A percentile compares a stretch with the other conserved stretches of the same genome.
phyloP scores from a whole-genome alignment of 2,329 filamentous ascomycete genomes.

The Pseudonectria buxi region DNA sequence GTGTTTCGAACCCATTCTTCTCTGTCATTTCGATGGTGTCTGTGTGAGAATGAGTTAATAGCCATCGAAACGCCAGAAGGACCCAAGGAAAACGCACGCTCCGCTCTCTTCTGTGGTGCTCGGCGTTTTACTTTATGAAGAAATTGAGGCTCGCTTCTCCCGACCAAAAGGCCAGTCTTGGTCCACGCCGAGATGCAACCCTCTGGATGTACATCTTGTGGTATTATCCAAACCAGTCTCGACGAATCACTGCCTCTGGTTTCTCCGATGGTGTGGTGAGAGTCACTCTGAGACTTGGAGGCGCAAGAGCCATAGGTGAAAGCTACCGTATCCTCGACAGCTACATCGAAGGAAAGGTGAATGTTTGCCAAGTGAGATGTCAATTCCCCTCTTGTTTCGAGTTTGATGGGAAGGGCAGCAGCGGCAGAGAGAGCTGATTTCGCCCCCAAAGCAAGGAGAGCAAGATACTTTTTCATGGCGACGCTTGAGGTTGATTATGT shows the following conservation, averaged over 20 bases:
- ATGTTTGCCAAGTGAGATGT: constrained; percentile 28
- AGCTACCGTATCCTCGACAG: constrained; percentile 8
- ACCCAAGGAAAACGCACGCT: constrained; percentile 4
- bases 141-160: constrained; percentile 28
- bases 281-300: constrained; percentile 8
- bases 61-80: constrained; percentile 4
- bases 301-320: constrained; percentile 16
- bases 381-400: constrained; percentile 29
- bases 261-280: constrained; percentile 13
- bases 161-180: constrained; percentile 23
- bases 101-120: constrained; percentile 1
- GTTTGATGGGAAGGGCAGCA: constrained; percentile 20
- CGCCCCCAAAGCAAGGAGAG: background rate
- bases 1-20: constrained; percentile 38
- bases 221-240: constrained; percentile 7
- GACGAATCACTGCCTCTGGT: background rate
- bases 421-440: background rate
- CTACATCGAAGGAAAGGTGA: constrained; percentile 12
- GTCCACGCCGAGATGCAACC: constrained; percentile 37
- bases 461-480: background rate
- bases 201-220: constrained; percentile 18
- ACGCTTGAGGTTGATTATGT: too few relatives aligned
- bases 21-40: constrained; percentile 42
- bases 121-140: constrained; percentile 10
- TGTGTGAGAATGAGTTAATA: constrained; percentile 12